Base-by-base conservation (phyloP, 257 asterid genomes). In the Scutellaria baicalensis region DNA sequence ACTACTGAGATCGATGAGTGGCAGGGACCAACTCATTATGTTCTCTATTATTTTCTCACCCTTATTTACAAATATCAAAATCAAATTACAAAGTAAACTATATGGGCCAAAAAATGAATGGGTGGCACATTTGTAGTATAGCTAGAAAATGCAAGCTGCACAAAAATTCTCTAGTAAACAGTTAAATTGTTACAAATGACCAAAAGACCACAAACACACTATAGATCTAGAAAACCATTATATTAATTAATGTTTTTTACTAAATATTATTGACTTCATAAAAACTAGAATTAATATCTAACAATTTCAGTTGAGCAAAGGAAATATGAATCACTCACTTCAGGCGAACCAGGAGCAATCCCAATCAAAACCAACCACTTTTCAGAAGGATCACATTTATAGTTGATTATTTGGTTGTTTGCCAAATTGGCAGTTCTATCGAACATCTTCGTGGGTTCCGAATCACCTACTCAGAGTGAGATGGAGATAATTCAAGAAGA, bases 361-460 rank as follows among this genome's bases (percentile, higher is more conserved):
- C 99, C 99, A 75, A 91, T 86, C 86, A 94, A 78, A 77, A 91
- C 97, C 98, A 94, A 78, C 98, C 98, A 94, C 79, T 94, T 91
- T 80, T 91, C 99, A 67, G 99, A 84, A 75, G 98, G 96, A 72
- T 94, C 99, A 8, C 99, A 91, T 66, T 92, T 83, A 79, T 94
- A 94, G 80, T 91, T 94, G 78, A 91, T 94, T 59, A 94, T 89
- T 79, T 91, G 98, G 70, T 94, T 91, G 90, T 83, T 94, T 62
- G 97, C 79, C 65, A 91, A 80, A 80, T 91, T 94, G 75, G 96
- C 96, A 8, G 98, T 83, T 85, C 99, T 89, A 70, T 94, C 99
- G 76, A 94, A 94, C 89, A 94, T 82, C 87, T 91, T 94, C 40
- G 78, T 83, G 62, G 99, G 99, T 80, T 88, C 99, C 14, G 97